Evolutionary conservation across 2,329 filamentous ascomycete genomes (phyloP), one percentile per base, ranked within the genome.

Genomic region (Verticillium zaregamsianum): DNA sequence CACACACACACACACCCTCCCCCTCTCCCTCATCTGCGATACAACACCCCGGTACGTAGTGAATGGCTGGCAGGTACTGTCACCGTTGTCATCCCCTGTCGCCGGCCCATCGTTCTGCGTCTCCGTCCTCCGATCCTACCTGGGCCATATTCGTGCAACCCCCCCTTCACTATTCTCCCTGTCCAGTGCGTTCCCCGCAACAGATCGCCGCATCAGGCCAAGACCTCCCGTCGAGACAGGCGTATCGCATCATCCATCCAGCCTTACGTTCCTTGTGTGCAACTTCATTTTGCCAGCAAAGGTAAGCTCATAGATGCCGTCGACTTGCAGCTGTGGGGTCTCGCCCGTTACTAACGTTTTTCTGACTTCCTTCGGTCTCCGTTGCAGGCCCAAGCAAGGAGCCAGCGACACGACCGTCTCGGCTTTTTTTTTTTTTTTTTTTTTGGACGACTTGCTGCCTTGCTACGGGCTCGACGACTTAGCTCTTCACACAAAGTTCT

Each of bases 101-200:
- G 9, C 33, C 25, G 25, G 25, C 25, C 25, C 7, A 35, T 7
- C 33, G 33, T 49, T 23, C 40, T 9, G 20, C 40, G 40, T 12
- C 20, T 49, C 62, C 63, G 62, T 60, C 57, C 63, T 61, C 35
- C 12, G 33, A 35, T 49, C 37, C 15, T n/a, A 39, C 37, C 37
- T n/a, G 6, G 37, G 37, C 28, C 28, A 28, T 28, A 28, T 28
- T 28, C 28, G 28, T 28, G 28, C 28, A 28, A 28, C 28, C 3
- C 3, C 28, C 28, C 28, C 28, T 28, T 28, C 5, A 1, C 28
- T 28, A 6, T 6, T 5, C 28, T 5, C 28, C 28, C 28, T 28
- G 28, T 28, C 28, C 28, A 6, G 28, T 28, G 28, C 32, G 12
- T 23, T 20, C 55, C 31, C 33, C 55, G 20, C 28, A 32, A 57